A percentile compares a stretch with the other conserved stretches of the same genome.
Evolutionary conservation across 345 rosid genomes (phyloP).

Genomic region (Geranium rotundifolium): DNA sequence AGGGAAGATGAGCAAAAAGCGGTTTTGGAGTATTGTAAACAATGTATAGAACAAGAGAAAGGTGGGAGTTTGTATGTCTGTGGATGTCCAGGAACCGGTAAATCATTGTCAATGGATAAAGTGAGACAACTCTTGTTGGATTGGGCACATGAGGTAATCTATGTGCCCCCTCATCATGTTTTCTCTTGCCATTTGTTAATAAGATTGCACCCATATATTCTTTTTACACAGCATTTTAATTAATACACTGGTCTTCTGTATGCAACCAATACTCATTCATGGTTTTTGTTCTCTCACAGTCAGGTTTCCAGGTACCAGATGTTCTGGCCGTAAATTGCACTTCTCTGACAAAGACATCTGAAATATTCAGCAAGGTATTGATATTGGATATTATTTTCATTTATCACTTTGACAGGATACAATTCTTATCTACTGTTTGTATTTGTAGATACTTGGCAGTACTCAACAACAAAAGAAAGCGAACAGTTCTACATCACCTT

Average conservation of each 20-base stretch:
- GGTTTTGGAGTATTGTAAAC: conserved; percentile 59
- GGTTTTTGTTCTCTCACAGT: conserved; percentile 23
- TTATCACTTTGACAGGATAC: not conserved
- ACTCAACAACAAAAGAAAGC: conserved; percentile 24
- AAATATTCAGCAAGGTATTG: conserved; percentile 68
- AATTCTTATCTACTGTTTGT: conserved; percentile 6
- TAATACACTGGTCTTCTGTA: no score
- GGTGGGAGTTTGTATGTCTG: conserved; percentile 71
- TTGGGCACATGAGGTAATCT: conserved; percentile 55
- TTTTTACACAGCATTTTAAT: no score
- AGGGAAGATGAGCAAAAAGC: conserved; percentile 65
- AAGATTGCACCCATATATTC: no score
- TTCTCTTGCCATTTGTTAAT: no score
- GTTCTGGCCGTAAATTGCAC: conserved; percentile 58
- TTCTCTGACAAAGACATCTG: conserved; percentile 49
- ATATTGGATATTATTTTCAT: not conserved
- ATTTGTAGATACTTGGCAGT: conserved; percentile 43
- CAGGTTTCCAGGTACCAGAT: conserved; percentile 37
- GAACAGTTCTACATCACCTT: conserved; percentile 31
- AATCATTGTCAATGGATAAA: conserved; percentile 68
- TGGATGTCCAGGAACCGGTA: conserved; percentile 90
- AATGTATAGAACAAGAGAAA: conserved; percentile 39
- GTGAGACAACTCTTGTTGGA: conserved; percentile 40
- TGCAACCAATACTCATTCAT: no score
- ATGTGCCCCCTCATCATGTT: not conserved